These are phyloP conservation scores for Hypoxylon perforatum DNA, from an alignment of 495 filamentous ascomycete genomes.

Conservation along the genomic window DNA sequence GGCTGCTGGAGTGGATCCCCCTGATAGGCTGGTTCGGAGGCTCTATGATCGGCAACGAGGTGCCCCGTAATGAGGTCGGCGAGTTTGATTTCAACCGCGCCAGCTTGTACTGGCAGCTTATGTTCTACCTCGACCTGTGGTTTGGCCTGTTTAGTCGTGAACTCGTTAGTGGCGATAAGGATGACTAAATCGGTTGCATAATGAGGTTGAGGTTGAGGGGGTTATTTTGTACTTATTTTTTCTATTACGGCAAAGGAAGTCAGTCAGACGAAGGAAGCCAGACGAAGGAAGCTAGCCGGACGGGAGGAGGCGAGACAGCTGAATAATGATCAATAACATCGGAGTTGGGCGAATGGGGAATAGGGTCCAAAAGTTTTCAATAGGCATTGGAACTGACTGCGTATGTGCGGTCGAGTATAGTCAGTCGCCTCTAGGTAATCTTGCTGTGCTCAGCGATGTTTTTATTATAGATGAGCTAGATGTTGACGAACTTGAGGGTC, in stretches of 20 bases:
- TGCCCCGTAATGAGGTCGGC: constrained; percentile 81
- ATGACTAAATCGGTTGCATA: constrained; percentile 49
- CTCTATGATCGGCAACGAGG: constrained; percentile 81
- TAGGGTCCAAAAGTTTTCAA: neutral
- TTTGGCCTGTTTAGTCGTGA: constrained; percentile 62
- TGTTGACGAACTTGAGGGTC: too few species aligned
- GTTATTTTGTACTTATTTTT: neutral
- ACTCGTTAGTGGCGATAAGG: constrained; percentile 60
- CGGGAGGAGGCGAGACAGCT: neutral
- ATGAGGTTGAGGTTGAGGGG: neutral
- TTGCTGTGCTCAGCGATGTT: too few species aligned
- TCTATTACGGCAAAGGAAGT: neutral
- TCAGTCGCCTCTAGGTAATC: too few species aligned
- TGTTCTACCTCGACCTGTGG: constrained; percentile 61
- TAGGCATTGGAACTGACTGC: neutral
- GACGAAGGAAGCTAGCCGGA: neutral
- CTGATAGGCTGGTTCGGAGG: constrained; percentile 76
- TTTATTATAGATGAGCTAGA: too few species aligned
- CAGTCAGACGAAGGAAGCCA: neutral
- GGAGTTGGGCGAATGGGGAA: neutral
- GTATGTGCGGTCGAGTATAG: too few species aligned
- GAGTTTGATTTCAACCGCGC: constrained; percentile 80
- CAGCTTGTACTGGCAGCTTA: constrained; percentile 78
- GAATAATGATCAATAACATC: neutral
- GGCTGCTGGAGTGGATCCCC: constrained; percentile 69